phyloP scores from a whole-genome alignment of 2,329 filamentous ascomycete species.

The Paraphaeosphaeria minitans region DNA sequence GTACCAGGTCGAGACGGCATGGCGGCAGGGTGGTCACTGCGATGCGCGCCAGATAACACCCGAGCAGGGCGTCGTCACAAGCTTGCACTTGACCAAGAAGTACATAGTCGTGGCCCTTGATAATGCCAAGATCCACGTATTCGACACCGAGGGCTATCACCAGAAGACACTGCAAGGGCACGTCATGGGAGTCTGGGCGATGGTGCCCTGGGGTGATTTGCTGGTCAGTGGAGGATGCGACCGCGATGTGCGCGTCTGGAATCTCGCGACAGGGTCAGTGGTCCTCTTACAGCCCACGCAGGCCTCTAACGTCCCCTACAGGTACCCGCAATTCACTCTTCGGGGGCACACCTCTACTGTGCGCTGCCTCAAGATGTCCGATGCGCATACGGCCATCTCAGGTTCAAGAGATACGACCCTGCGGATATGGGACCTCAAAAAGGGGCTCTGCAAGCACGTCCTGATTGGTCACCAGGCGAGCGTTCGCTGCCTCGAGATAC shows the following conservation, averaged over 20 bases:
- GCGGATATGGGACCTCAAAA: slow-evolving; percentile 90
- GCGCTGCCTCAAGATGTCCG: slow-evolving; percentile 96
- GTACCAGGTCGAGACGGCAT: slow-evolving; percentile 96
- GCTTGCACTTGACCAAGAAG: slow-evolving; percentile 88
- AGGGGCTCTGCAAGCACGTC: slow-evolving; percentile 87
- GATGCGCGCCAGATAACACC: slow-evolving; percentile 89
- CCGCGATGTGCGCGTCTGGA: slow-evolving; percentile 95
- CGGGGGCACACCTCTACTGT: slow-evolving; percentile 97
- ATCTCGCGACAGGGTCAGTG: slow-evolving; percentile 85
- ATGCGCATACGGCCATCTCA: slow-evolving; percentile 91
- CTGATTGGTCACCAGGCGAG: slow-evolving; percentile 94
- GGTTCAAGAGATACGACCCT: slow-evolving; percentile 94
- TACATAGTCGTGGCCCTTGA: slow-evolving; percentile 98
- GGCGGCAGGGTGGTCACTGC: slow-evolving; percentile 87
- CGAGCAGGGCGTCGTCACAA: slow-evolving; percentile 96
- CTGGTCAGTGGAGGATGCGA: slow-evolving; percentile 96
- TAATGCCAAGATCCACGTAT: slow-evolving; percentile 98
- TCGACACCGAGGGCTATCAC: slow-evolving; percentile 86
- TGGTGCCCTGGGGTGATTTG: slow-evolving; percentile 97
- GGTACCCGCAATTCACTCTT: slow-evolving; percentile 60
- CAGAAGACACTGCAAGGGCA: slow-evolving; percentile 91
- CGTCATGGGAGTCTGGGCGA: slow-evolving; percentile 99
- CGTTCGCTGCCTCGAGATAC: slow-evolving; percentile 92
- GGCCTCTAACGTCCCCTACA: slow-evolving; percentile 21
- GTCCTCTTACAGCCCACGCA: background rate